Base-by-base conservation (phyloP, 1,139 yeast genomes). In the Zygosaccharomyces sapae region DNA sequence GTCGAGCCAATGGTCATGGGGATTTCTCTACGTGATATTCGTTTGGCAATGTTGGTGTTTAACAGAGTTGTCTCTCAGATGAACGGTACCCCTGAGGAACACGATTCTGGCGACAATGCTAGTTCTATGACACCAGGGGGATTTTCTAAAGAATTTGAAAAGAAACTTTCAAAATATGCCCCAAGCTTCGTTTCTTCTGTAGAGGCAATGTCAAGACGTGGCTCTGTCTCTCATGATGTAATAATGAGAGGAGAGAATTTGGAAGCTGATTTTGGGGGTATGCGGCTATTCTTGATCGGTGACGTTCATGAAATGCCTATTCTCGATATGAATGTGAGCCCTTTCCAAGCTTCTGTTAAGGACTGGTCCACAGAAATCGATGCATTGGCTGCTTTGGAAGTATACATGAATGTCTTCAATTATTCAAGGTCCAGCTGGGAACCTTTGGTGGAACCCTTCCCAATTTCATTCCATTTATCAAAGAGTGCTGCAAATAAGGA, bases 361-460 rank as follows among this genome's bases (percentile, higher is more conserved):
- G 87, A 92, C 61, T 94, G 99, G 99, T 85, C 96, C 0, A 82
- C 94, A 1, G 94, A 88, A 55, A 67, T 87, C 47, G 82, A 79
- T 57, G 87, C 90, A 0, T 84, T 83, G 52, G 74, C 85, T 0
- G 80, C 80, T 27, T 68, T 90, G 27, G 87, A 82, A 55, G 77
- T 89, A 0, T 80, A 73, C 55, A 77, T 86, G 8, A 92, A 90
- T 64, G 81, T 90, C 20, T 92, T 85, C 72, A 92, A 92, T 64
- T 90, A 90, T 62, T 80, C 97, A 0, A 81, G 88, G 55, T 89
- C 97, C 0, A 80, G 94, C 0, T 94, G 99, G 99, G 98, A 94
- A 59, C 97, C 98, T 0, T 70, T 94, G 41, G 66, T 92, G 43
- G 98, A 94, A 58, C 83, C 92, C 0, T 86, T 96, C 87, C 85